A percentile compares a stretch with the other conserved stretches of the same genome.
phyloP scores from a whole-genome alignment of 768 basidiomycete species.

The Naganishia antarctica region DNA sequence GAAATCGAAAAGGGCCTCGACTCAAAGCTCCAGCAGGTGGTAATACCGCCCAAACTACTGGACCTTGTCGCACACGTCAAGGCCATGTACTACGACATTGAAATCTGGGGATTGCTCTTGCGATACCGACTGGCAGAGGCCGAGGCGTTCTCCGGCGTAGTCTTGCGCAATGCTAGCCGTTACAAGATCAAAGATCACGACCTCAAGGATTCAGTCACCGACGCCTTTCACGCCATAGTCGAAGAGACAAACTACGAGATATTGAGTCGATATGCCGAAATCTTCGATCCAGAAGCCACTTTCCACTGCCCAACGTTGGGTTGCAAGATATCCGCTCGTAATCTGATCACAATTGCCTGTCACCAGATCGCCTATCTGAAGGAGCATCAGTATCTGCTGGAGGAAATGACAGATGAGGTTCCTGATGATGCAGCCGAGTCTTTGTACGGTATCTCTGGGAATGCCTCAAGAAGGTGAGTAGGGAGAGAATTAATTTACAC shows the following conservation, averaged over 20 bases:
- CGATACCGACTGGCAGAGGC: slow-evolving; percentile 44
- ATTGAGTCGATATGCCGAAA: not conserved
- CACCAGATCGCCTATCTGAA: slow-evolving; percentile 45
- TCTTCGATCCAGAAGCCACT: slow-evolving; percentile 25
- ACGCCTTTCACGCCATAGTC: slow-evolving; percentile 37
- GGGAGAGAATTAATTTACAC: not conserved
- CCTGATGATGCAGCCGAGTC: slow-evolving; percentile 29
- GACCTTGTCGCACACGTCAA: slow-evolving; percentile 39
- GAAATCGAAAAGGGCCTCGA: slow-evolving; percentile 37
- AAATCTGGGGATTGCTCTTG: slow-evolving; percentile 39
- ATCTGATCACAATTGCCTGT: slow-evolving; percentile 42
- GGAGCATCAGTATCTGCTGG: slow-evolving; percentile 36
- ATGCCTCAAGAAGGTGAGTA: slow-evolving; percentile 11
- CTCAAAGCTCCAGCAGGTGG: slow-evolving; percentile 27
- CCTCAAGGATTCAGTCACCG: slow-evolving; percentile 43
- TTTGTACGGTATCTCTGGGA: slow-evolving; percentile 28
- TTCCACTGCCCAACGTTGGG: slow-evolving; percentile 26
- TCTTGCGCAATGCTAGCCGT: slow-evolving; percentile 39
- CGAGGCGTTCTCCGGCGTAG: slow-evolving; percentile 45
- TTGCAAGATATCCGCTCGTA: slow-evolving; percentile 29
- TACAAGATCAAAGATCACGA: slow-evolving; percentile 44
- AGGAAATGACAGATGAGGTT: slow-evolving; percentile 20
- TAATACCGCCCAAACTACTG: slow-evolving; percentile 30
- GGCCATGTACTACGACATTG: slow-evolving; percentile 35
- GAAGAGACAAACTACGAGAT: slow-evolving; percentile 31